Base-by-base conservation (phyloP, 192 early-diverging fungal species). In the Coemansia sp. region DNA sequence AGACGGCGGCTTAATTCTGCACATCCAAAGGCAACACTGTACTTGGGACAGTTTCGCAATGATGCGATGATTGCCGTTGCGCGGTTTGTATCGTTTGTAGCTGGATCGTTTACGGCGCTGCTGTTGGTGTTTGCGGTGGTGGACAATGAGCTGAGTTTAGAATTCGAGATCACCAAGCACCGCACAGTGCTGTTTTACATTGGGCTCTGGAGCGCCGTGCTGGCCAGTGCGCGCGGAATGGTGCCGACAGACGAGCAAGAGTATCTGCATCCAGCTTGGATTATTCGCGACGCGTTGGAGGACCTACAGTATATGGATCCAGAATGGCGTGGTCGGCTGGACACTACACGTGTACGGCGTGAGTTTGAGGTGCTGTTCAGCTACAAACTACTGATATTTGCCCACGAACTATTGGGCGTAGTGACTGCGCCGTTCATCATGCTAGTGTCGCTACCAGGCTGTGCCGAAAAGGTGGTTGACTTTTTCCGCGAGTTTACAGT, bases 401-500 rank as follows among this genome's bases (percentile, higher is more conserved):
- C 92, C 4, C 79, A 90, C 50, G 95, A 99, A 76, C 70, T 97
- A 25, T 62, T 90, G 37, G 87, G 88, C 61, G 82, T 97, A 8
- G 38, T 93, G 3, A 83, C 93, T 31, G 90, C 90, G 5, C 98
- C 98, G 0, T 71, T 93, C 47, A 83, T 97, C 10, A 84, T 99
- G 38, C 89, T 88, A 64, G 61, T 86, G 10, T 90, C 90, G 15
- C 75, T 97, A 21, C 89, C 94, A 0, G 74, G 62, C 20, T 87
- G 89, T 68, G 86, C 88, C 20, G 91, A 87, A 17, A 66, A 82
- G 24, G 86, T 99, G 25, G 71, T 99, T 5, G 95, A 97, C 64
- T 98, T 99, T 65, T 95, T 99, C 72, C 83, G 92, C 28, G 93
- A 96, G 66, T 97, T 91, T 63, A 94, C 97, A 0, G 91, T 95